Evolutionary conservation across 306 rosid species (phyloP).

Genomic region (Prunus campanulata): DNA sequence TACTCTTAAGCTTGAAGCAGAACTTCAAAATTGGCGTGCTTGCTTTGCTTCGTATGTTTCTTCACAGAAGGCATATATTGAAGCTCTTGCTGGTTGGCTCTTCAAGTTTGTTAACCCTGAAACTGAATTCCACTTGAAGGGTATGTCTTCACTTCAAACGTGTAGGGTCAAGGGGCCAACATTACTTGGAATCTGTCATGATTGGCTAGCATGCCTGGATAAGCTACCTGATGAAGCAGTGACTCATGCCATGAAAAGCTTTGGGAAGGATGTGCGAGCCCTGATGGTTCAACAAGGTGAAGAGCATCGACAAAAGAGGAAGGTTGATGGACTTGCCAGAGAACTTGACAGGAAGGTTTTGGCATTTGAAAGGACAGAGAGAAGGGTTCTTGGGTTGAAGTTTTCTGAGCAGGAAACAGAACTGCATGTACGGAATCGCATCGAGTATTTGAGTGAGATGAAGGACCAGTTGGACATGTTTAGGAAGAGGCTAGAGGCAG

Average conservation of each 20-base stretch:
- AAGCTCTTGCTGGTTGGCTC: conserved; percentile 69
- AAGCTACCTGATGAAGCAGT: conserved; percentile 60
- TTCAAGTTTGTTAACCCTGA: conserved; percentile 58
- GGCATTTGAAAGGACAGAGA: conserved; percentile 42
- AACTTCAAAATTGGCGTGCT: conserved; percentile 56
- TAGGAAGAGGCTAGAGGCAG: conserved; percentile 45
- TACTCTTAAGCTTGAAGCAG: conserved; percentile 57
- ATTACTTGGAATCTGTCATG: conserved; percentile 52
- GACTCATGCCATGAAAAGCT: conserved; percentile 44
- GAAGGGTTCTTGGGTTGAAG: conserved; percentile 45
- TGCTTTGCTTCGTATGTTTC: conserved; percentile 54
- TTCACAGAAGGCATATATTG: conserved; percentile 62
- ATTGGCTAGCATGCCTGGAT: conserved; percentile 49
- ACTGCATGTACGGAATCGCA: conserved; percentile 28
- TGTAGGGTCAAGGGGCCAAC: conserved; percentile 49
- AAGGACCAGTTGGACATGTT: conserved; percentile 49
- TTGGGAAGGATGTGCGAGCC: conserved; percentile 46
- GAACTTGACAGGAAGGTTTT: conserved; percentile 49
- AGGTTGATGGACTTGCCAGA: conserved; percentile 52
- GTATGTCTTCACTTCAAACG: conserved; percentile 29
- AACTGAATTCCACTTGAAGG: conserved; percentile 50
- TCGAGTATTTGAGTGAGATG: conserved; percentile 47
- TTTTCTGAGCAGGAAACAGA: conserved; percentile 37
- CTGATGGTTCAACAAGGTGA: conserved; percentile 59
- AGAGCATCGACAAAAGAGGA: conserved; percentile 73